Base-by-base conservation (phyloP, 1,284 basidiomycete species). In the Apiotrichum akiyoshidainum region DNA sequence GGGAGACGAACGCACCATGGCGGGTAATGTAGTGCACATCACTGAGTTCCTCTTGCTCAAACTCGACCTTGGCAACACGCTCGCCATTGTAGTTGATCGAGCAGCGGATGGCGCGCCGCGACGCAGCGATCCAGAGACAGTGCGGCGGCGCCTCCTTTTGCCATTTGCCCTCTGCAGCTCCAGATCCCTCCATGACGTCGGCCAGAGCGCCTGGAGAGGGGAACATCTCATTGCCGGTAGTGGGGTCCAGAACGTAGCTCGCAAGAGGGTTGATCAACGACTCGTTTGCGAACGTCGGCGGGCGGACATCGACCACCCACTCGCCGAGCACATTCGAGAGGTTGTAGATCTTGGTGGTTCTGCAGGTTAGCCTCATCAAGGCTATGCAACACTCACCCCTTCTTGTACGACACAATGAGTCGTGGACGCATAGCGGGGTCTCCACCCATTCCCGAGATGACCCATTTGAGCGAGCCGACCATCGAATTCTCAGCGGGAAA, bases 401-500 rank as follows among this genome's bases (percentile, higher is more conserved):
- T 88, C 1, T 74, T 75, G 41, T 81, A 82, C 10, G 81, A 80
- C 3, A 85, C 84, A 31, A 92, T 77, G 40, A 92, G 80, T 11
- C 88, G 84, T 13, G 90, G 79, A 13, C 79, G 78, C 1, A 80
- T 77, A 0, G 77, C 76, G 2, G 80, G 58, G 69, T 89, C 88
- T 85, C 82, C 77, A 5, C 81, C 81, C 35, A 85, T 70, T 0
- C 81, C 77, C 52, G 82, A 82, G 12, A 89, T 81, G 0, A 85
- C 82, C 88, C 89, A 93, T 42, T 81, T 80, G 66, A 92, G 70
- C 0, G 82, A 81, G 5, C 76, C 75, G 19, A 88, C 75, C 2
- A 81, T 52, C 9, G 73, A 75, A 10, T 54, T 57, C 52, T 79
- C 79, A 1, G 64, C 71, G 9, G 67, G 56, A 0, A 77, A 66